Evolutionary conservation across 257 asterid species (phyloP), one percentile per base, ranked within the genome.

Genomic region (Salvia miltiorrhiza): DNA sequence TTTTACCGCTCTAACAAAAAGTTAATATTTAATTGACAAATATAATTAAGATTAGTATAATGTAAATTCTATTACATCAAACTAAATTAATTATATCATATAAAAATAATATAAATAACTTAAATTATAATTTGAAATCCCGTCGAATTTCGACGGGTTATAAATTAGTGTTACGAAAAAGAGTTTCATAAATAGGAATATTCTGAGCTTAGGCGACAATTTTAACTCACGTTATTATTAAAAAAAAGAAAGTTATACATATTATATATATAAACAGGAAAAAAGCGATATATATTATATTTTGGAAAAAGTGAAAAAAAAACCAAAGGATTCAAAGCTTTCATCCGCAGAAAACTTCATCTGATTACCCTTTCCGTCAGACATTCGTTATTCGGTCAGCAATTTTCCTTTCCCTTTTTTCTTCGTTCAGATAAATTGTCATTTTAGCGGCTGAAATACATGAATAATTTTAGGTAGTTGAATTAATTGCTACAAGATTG

Each of bases 301-400:
- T 64, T 70, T 28, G 76, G 39, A n/a, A n/a, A 75, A 64, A 43
- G 71, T n/a, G 67, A 66, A 71, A 45, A 60, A 70, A 47, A 14
- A 44, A 39, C 52, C 72, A 62, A 62, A 64, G 60, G 69, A 76
- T 76, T 71, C 81, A 66, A 72, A 60, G 77, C 74, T 65, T 76
- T 58, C 73, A 54, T 59, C 70, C 41, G 82, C 78, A 47, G 76
- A 63, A 71, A 73, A 56, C 76, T 73, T 78, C 78, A 67, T 45
- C 76, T n/a, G 82, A 73, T 69, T 69, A 55, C 70, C 47, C 64
- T 45, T 65, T 68, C 59, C 73, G 48, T 73, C 78, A 63, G 64
- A 63, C 76, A 67, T 49, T 69, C 75, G 64, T n/a, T 47, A 45
- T 58, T 77, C 60, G 81, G 75, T 73, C 74, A 61, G 67, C 54